phyloP scores from a whole-genome alignment of 208 protist species.

The Leishmania martiniquensis region DNA sequence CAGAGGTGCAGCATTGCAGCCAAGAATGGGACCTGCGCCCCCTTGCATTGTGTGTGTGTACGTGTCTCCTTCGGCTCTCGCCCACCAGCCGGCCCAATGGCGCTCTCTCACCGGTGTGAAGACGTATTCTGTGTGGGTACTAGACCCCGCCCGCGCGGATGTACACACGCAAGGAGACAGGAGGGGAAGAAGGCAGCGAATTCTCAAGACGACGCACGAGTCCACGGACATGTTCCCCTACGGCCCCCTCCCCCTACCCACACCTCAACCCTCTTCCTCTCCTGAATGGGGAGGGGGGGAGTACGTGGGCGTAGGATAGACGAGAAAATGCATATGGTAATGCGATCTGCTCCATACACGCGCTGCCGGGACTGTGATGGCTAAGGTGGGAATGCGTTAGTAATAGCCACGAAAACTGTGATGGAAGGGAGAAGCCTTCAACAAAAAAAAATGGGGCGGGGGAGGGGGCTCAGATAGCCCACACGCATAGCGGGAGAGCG shows the following conservation, averaged over 20 bases:
- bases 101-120: neutral
- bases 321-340: neutral
- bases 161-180: neutral
- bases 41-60: neutral
- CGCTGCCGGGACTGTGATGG: conserved; percentile 4
- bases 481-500: neutral
- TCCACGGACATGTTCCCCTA: neutral
- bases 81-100: no score
- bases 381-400: neutral
- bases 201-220: neutral
- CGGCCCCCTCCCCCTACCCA: neutral
- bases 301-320: neutral
- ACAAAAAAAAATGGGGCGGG: conserved; percentile 12
- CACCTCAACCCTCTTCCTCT: no score
- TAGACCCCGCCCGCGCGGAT: neutral
- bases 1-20: neutral
- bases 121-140: neutral
- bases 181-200: neutral
- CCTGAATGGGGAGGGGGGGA: no score
- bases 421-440: conserved; percentile 20
- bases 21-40: neutral
- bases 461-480: neutral
- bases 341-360: neutral
- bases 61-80: neutral
- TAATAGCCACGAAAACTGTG: conserved; percentile 15